phyloP scores from a whole-genome alignment of 2,329 filamentous ascomycete species.

The Botrytis fragariae region DNA sequence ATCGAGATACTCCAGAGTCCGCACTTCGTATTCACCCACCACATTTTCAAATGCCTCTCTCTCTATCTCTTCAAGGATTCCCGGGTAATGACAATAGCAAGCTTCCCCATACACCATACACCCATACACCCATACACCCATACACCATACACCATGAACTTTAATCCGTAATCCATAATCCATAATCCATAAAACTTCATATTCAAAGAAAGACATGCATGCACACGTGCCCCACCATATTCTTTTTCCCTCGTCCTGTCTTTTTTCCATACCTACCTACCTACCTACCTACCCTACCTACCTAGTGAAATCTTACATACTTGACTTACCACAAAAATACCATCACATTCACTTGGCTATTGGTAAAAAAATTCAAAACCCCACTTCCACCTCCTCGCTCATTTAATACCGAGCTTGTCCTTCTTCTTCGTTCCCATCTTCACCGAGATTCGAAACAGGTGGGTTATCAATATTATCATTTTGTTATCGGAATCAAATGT shows the following conservation, averaged over 20 bases:
- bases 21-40: background rate
- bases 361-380: background rate
- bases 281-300: too few relatives aligned
- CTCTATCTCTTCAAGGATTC: background rate
- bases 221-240: background rate
- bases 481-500: background rate
- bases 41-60: background rate
- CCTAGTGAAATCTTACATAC: background rate
- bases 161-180: too few relatives aligned
- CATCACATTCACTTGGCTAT: background rate
- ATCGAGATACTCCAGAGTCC: background rate
- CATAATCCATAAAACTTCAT: background rate
- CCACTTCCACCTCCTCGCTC: slow-evolving; percentile 22
- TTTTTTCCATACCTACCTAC: background rate
- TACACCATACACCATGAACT: too few relatives aligned
- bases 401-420: slow-evolving; percentile 26
- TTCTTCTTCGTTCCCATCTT: slow-evolving; percentile 31
- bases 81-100: background rate
- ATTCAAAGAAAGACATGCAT: background rate
- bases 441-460: slow-evolving; percentile 30
- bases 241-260: background rate
- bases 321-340: background rate
- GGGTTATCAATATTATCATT: slow-evolving; percentile 1
- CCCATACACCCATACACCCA: too few relatives aligned
- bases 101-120: background rate